Evolutionary conservation across 148 eudicot genomes (phyloP).

Genomic region (Camellia lanceoleosa): DNA sequence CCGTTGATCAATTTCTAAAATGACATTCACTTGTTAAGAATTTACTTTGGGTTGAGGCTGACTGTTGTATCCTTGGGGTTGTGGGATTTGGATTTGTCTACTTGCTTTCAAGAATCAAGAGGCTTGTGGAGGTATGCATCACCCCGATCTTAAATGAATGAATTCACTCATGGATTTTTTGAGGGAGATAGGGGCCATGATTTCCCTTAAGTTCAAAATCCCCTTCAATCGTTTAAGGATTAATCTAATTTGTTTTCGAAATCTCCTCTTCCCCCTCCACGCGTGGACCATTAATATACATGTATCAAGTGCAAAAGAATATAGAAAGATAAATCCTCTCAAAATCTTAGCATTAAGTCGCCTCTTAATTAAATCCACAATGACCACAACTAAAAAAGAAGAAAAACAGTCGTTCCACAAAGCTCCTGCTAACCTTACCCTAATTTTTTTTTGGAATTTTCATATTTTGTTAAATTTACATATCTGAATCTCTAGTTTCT

Average conservation of each 20-base stretch:
- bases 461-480: neutral
- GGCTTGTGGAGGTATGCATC: conserved; percentile 1
- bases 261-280: neutral
- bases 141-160: neutral
- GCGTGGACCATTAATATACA: neutral
- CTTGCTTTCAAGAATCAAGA: conserved; percentile 3
- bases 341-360: neutral
- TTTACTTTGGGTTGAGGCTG: neutral
- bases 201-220: neutral
- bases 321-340: neutral
- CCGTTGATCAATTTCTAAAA: neutral
- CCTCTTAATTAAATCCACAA: conserved; percentile 1
- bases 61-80: neutral
- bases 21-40: neutral
- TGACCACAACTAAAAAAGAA: neutral
- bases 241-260: neutral
- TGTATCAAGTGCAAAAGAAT: neutral
- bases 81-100: neutral
- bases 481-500: neutral
- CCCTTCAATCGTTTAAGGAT: neutral
- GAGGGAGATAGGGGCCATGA: neutral
- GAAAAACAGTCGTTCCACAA: no score
- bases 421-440: no score
- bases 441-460: neutral
- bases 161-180: neutral